Conservation (phyloP, 169 alveolate genomes). For the Miamiensis avidus region DNA sequence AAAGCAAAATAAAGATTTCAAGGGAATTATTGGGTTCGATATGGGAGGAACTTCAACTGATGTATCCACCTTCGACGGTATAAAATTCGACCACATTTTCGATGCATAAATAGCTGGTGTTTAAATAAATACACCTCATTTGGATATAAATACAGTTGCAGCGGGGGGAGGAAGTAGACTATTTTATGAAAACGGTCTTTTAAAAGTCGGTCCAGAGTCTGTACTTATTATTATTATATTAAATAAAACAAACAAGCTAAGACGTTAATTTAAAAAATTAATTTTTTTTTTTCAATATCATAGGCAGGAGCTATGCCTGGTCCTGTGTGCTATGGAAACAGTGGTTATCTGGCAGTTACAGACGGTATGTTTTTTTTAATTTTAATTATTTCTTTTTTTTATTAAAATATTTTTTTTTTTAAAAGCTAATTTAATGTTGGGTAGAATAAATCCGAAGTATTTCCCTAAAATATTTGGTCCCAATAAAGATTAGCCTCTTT, state of each 20-base stretch:
- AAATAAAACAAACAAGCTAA: constrained; percentile 39
- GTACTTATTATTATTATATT: background rate
- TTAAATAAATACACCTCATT: constrained; percentile 69
- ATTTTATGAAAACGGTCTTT: constrained; percentile 63
- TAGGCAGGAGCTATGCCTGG: constrained; percentile 66
- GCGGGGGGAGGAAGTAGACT: constrained; percentile 91
- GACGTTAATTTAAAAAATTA: constrained; percentile 42
- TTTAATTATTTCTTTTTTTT: background rate
- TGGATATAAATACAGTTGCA: constrained; percentile 86
- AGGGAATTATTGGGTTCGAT: constrained; percentile 83
- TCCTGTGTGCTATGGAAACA: constrained; percentile 82
- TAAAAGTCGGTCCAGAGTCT: constrained; percentile 86
- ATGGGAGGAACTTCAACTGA: constrained; percentile 93
- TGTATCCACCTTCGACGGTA: constrained; percentile 62
- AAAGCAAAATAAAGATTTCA: constrained; percentile 26
- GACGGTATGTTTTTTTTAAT: constrained; percentile 60
- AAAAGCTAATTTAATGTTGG: constrained; percentile 56
- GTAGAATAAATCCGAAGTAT: constrained; percentile 69
- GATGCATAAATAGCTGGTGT: constrained; percentile 79
- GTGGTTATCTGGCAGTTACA: constrained; percentile 77
- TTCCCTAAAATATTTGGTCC: constrained; percentile 84
- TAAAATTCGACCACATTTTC: constrained; percentile 57
- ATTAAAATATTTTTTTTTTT: background rate
- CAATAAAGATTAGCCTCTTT: constrained; percentile 62
- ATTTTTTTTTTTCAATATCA: background rate